These are phyloP conservation scores for Aspergillus phoenicis DNA, from an alignment of 2,329 filamentous ascomycete genomes.

Conservation along the genomic window DNA sequence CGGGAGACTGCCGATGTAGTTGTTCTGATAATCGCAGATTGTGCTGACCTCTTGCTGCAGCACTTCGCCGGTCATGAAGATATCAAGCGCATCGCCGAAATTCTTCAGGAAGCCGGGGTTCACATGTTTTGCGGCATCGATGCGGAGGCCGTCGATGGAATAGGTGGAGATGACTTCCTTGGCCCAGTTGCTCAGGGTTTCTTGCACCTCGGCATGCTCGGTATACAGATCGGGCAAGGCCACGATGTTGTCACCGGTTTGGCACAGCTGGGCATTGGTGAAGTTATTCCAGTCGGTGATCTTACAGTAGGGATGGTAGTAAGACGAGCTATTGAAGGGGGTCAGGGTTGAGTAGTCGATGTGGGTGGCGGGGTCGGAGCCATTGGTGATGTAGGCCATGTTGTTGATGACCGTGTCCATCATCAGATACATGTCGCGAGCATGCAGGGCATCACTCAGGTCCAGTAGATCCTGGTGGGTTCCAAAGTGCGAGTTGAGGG, in stretches of 20 bases:
- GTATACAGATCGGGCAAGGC: conserved; percentile 52
- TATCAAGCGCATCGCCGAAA: conserved; percentile 40
- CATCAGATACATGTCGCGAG: conserved; percentile 55
- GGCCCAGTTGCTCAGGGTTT: conserved; percentile 48
- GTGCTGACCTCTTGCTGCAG: conserved; percentile 40
- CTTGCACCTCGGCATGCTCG: conserved; percentile 43
- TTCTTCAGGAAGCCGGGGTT: conserved; percentile 44
- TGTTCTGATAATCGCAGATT: conserved; percentile 46
- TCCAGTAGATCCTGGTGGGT: conserved; percentile 51
- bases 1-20: conserved; percentile 46
- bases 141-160: conserved; percentile 53
- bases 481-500: conserved; percentile 54
- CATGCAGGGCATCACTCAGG: conserved; percentile 49
- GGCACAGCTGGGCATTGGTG: conserved; percentile 48
- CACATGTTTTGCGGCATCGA: conserved; percentile 54
- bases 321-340: conserved; percentile 31
- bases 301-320: conserved; percentile 33
- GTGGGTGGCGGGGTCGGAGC: conserved; percentile 26
- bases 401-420: conserved; percentile 57
- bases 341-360: conserved; percentile 31
- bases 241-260: conserved; percentile 54
- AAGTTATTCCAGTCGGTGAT: conserved; percentile 40
- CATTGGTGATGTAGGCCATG: conserved; percentile 40
- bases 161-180: conserved; percentile 47
- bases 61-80: conserved; percentile 53